Conservation (phyloP, 1,139 yeast genomes). For the Debaryomyces sp. region DNA sequence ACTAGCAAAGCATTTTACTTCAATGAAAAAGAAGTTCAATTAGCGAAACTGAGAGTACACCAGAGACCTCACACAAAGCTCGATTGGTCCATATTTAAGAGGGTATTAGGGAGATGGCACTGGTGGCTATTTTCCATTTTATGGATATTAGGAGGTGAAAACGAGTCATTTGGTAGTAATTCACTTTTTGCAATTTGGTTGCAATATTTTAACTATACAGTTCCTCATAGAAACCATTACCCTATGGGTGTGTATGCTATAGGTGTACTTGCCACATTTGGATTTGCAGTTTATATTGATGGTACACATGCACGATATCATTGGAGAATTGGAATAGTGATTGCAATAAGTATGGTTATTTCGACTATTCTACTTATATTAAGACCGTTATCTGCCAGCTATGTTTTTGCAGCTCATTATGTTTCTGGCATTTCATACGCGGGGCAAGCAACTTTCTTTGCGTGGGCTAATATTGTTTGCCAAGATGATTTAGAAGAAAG, state of each 20-base stretch:
- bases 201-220: constrained; percentile 42
- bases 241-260: constrained; percentile 62
- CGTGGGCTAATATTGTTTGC: constrained; percentile 63
- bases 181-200: constrained; percentile 57
- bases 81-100: constrained; percentile 45
- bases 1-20: constrained; percentile 38
- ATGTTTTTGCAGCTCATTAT: constrained; percentile 57
- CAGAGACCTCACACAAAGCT: constrained; percentile 37
- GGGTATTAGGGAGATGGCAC: constrained; percentile 59
- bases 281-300: constrained; percentile 51
- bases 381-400: constrained; percentile 32
- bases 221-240: constrained; percentile 51
- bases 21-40: constrained; percentile 34
- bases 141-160: constrained; percentile 65
- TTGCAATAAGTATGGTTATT: constrained; percentile 41
- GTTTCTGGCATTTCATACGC: constrained; percentile 56
- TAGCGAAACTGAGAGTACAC: constrained; percentile 41
- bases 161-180: constrained; percentile 56
- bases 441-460: constrained; percentile 60
- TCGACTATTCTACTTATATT: constrained; percentile 47
- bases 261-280: constrained; percentile 51
- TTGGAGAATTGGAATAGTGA: constrained; percentile 50
- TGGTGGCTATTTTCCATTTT: constrained; percentile 58
- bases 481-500: constrained; percentile 57
- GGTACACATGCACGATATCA: constrained; percentile 52